These are phyloP conservation scores for Hypoxylon lienhwacheense DNA, from an alignment of 495 filamentous ascomycete genomes.

Conservation along the genomic window DNA sequence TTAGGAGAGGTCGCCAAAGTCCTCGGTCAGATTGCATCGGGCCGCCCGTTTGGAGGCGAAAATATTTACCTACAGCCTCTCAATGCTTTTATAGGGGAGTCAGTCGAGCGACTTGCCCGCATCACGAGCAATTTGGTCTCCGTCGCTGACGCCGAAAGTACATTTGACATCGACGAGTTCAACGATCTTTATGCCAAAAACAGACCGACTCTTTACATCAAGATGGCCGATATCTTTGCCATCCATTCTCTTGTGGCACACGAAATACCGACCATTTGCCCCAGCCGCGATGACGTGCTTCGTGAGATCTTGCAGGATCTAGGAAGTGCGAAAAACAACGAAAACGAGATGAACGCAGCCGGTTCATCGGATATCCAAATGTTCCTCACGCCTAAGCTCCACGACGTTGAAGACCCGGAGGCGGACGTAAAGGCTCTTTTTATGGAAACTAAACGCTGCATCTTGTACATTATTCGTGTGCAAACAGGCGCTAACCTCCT, in stretches of 20 bases:
- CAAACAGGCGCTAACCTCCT: slow-evolving; percentile 90
- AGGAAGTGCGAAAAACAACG: slow-evolving; percentile 92
- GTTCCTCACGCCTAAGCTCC: slow-evolving; percentile 87
- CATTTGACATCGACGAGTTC: slow-evolving; percentile 98
- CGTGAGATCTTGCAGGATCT: slow-evolving; percentile 91
- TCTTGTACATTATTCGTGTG: slow-evolving; percentile 96
- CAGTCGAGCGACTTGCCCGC: slow-evolving; percentile 75
- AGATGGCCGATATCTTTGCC: slow-evolving; percentile 95
- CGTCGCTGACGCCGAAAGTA: slow-evolving; percentile 80
- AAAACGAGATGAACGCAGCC: slow-evolving; percentile 85
- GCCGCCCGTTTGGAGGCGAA: slow-evolving; percentile 85
- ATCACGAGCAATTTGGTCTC: slow-evolving; percentile 75
- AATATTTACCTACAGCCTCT: slow-evolving; percentile 95
- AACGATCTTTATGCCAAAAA: slow-evolving; percentile 95
- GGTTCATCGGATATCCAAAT: slow-evolving; percentile 89
- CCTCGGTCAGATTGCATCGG: slow-evolving; percentile 79
- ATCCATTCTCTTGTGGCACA: slow-evolving; percentile 86
- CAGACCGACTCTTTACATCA: slow-evolving; percentile 96
- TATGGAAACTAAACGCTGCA: slow-evolving; percentile 96
- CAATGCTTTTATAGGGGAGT: slow-evolving; percentile 84
- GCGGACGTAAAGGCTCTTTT: slow-evolving; percentile 88
- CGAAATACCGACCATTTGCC: slow-evolving; percentile 75
- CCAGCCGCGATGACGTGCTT: slow-evolving; percentile 80
- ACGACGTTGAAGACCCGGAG: slow-evolving; percentile 90
- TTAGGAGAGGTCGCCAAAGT: slow-evolving; percentile 89